A percentile compares a stretch with the other conserved stretches of the same genome.
These are phyloP conservation scores for Aspergillus sparsus DNA, from an alignment of 495 filamentous ascomycete genomes.

Conservation along the genomic window DNA sequence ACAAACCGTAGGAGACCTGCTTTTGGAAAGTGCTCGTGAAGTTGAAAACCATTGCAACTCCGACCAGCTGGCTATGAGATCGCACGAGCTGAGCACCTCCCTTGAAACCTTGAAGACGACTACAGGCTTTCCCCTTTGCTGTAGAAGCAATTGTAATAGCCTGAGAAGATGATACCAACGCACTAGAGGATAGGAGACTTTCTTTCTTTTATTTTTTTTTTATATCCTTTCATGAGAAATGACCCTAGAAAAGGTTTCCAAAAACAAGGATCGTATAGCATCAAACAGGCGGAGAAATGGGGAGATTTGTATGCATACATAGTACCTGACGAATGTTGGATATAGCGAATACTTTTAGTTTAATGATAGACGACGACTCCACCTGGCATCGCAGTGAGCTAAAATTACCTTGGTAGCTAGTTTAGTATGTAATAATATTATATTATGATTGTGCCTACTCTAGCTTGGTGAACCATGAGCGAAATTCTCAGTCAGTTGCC, in stretches of 20 bases:
- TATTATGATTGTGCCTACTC: no score
- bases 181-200: neutral
- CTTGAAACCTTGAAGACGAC: neutral
- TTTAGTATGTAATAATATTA: slow-evolving; percentile 4
- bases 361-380: no score
- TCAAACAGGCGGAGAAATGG: neutral
- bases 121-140: neutral
- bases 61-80: neutral
- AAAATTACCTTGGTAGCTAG: neutral
- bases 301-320: neutral
- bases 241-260: slow-evolving; percentile 7
- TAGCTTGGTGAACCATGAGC: neutral
- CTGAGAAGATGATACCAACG: neutral
- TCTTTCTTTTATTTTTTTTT: no score
- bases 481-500: slow-evolving; percentile 33
- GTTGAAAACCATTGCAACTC: neutral
- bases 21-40: neutral
- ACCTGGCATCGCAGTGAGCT: no score
- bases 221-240: neutral
- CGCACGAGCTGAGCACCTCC: neutral
- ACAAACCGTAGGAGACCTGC: slow-evolving; percentile 1
- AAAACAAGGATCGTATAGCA: slow-evolving; percentile 2
- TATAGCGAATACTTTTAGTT: no score
- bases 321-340: no score
- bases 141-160: slow-evolving; percentile 1